Evolutionary conservation across 768 basidiomycete genomes (phyloP), one percentile per base, ranked within the genome.

Genomic region (Cyathus striatus): DNA sequence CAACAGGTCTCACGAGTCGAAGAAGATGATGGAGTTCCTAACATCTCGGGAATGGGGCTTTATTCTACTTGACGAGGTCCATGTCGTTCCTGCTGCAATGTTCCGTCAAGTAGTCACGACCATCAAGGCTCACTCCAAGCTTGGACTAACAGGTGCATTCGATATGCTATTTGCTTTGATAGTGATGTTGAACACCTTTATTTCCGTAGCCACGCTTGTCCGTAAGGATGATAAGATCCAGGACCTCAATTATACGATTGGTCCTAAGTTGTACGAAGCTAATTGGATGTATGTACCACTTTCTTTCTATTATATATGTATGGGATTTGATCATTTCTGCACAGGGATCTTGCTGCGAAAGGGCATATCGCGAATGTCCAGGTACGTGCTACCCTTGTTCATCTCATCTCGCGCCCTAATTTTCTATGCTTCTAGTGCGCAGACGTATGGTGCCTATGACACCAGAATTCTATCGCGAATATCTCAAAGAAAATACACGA

Each of bases 211-310:
- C 3, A 99, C 96, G 2, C 83, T 99, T 32, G 96, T 99, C 20
- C 87, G 96, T 46, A 96, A 99, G 65, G 96, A 99, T 57, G 96
- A 99, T 63, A 97, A 97, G 69, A 98, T 99, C 56, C 86, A 87
- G 13, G 96, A 99, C 65, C 71, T 99, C 44, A 98, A 98, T 59
- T 99, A 98, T 58, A 90, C 98, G 84, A 98, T 99, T 61, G 96
- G 96, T 5, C 96, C 96, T 7, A 99, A 99, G 65, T 76, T 99
- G 23, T 99, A 99, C 59, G 96, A 99, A 66, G 96, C 96, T 4
- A 99, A 99, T 60, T 99, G 96, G 96, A 98, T 99, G 95, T 76
- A 99, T n/a, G n/a, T n/a, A n/a, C n/a, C n/a, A n/a, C n/a, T n/a
- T n/a, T n/a, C n/a, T 43, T 17, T 52, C 30, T 27, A 49, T 53